A percentile compares a stretch with the other conserved stretches of the same genome.
phyloP scores from a whole-genome alignment of 306 rosid genomes.

The Erythrophleum fordii region DNA sequence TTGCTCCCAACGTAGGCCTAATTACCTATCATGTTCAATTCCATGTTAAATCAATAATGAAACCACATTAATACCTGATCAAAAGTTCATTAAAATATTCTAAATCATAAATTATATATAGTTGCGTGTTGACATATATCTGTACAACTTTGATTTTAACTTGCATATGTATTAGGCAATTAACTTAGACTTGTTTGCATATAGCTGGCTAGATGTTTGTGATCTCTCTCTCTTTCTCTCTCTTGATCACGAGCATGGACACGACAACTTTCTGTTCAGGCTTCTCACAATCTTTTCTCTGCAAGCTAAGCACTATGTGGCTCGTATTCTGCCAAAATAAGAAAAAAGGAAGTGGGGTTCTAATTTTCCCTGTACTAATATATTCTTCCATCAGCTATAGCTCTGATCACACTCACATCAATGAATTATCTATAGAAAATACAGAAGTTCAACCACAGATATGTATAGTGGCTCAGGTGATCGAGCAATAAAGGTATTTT shows the following conservation, averaged over 20 bases:
- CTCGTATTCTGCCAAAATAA: slow-evolving; percentile 16
- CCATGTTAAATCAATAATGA: background rate
- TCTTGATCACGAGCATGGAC: slow-evolving; percentile 37
- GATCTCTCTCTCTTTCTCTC: slow-evolving; percentile 16
- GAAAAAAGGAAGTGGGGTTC: slow-evolving; percentile 20
- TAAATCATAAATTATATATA: background rate
- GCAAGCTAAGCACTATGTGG: background rate
- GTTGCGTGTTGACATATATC: background rate
- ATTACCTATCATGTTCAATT: background rate
- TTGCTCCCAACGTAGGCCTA: slow-evolving; percentile 20
- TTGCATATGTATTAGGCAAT: background rate
- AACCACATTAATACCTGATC: slow-evolving; percentile 1
- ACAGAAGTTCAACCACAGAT: background rate
- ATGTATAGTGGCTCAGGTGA: background rate
- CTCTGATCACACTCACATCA: background rate
- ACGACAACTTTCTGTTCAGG: slow-evolving; percentile 34
- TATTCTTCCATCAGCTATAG: background rate
- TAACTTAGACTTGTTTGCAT: background rate
- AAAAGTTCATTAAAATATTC: background rate
- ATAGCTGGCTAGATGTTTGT: slow-evolving; percentile 36
- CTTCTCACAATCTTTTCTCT: slow-evolving; percentile 22
- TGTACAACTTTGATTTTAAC: background rate
- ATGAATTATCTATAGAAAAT: background rate
- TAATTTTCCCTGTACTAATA: background rate
- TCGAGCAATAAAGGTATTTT: background rate